phyloP scores from a whole-genome alignment of 805 yeast species.

The Pichia californica region DNA sequence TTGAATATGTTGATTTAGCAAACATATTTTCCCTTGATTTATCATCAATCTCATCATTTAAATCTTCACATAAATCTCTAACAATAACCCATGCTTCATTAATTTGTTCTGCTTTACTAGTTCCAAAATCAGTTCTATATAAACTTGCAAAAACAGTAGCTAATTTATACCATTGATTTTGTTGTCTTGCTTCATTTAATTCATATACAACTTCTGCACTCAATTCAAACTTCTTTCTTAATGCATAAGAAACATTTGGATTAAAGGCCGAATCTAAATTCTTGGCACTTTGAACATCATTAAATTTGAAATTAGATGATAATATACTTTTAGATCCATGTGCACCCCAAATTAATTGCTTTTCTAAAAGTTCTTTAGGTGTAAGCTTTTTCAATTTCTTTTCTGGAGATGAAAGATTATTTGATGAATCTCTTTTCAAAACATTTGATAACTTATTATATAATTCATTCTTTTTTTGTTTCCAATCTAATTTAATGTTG shows the following conservation, averaged over 20 bases:
- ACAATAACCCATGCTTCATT: constrained; percentile 71
- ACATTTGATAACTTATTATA: constrained; percentile 64
- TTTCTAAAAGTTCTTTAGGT: constrained; percentile 17
- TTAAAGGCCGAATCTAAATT: constrained; percentile 18
- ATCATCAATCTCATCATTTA: constrained; percentile 32
- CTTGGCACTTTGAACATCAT: constrained; percentile 22
- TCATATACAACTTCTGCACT: constrained; percentile 67
- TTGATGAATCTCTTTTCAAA: constrained; percentile 26
- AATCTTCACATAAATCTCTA: constrained; percentile 36
- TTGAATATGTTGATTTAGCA: constrained; percentile 26
- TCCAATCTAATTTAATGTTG: constrained; percentile 80
- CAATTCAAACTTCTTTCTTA: constrained; percentile 55
- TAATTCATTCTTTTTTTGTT: constrained; percentile 64
- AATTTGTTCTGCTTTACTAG: constrained; percentile 57
- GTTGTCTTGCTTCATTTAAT: constrained; percentile 63
- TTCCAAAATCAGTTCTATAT: constrained; percentile 50
- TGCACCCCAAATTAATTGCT: constrained; percentile 25
- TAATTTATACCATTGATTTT: constrained; percentile 45
- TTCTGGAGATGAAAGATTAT: constrained; percentile 12
- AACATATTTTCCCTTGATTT: constrained; percentile 25
- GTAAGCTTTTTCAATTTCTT: constrained; percentile 15
- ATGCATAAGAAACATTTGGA: constrained; percentile 34
- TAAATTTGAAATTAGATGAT: constrained; percentile 25
- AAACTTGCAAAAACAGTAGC: constrained; percentile 55
- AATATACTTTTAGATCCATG: constrained; percentile 22